Evolutionary conservation across 176 grass and related monocot genomes (phyloP).

Genomic region (Otatea glauca): DNA sequence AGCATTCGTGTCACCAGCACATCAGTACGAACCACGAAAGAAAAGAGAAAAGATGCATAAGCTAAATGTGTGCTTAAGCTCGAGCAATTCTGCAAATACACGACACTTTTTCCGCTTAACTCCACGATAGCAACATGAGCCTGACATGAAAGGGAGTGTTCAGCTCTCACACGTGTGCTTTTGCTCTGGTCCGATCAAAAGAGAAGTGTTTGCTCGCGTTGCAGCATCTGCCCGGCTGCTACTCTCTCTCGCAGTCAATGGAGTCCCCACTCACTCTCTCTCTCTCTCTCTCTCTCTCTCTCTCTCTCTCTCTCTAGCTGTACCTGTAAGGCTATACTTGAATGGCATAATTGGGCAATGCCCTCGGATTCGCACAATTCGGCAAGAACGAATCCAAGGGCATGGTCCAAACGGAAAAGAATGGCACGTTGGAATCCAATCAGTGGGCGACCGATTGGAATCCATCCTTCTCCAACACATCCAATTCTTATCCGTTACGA

Average conservation of each 20-base stretch:
- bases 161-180: constrained; percentile 35
- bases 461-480: background rate
- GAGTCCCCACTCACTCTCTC: background rate
- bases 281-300: no score
- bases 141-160: constrained; percentile 46
- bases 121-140: background rate
- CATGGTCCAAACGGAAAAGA: constrained; percentile 36
- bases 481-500: constrained; percentile 26
- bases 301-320: no score
- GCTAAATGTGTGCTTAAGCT: constrained; percentile 7
- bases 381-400: constrained; percentile 1
- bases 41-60: background rate
- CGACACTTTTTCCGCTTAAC: background rate
- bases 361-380: no score
- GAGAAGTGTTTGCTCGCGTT: background rate
- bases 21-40: background rate
- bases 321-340: background rate
- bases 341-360: no score
- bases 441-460: constrained; percentile 1
- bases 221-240: background rate
- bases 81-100: constrained; percentile 25
- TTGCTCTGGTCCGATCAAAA: no score
- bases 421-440: constrained; percentile 36
- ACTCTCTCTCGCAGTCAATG: background rate
- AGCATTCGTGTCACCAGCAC: background rate